Conservation (phyloP, 148 eudicot species). For the Rhododendron griersonianum region DNA sequence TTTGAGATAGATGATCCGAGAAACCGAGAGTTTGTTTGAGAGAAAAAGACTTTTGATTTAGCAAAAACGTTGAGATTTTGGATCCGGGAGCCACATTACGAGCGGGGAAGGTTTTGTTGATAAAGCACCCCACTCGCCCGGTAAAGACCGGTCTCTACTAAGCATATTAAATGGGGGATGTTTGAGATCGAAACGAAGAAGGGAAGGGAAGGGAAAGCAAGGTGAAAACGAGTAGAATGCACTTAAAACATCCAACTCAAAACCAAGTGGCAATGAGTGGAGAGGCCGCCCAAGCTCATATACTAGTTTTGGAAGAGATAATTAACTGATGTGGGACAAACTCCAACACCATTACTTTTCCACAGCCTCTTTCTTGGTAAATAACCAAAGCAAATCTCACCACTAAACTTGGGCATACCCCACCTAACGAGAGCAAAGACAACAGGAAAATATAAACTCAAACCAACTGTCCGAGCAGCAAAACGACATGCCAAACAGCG, state of each 20-base stretch:
- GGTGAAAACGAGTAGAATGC: not conserved
- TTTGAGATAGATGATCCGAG: too few relatives aligned
- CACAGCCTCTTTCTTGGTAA: not conserved
- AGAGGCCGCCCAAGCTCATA: not conserved
- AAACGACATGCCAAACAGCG: not conserved
- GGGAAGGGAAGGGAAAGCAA: not conserved
- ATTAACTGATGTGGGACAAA: not conserved
- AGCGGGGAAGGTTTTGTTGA: too few relatives aligned
- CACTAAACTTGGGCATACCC: not conserved
- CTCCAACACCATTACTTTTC: not conserved
- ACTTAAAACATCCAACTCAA: too few relatives aligned
- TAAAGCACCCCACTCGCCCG: too few relatives aligned
- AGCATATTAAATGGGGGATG: too few relatives aligned
- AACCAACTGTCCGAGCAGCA: not conserved
- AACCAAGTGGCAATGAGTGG: too few relatives aligned
- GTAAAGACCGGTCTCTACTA: too few relatives aligned
- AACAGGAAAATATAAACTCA: not conserved
- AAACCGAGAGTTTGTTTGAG: too few relatives aligned
- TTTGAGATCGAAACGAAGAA: not conserved
- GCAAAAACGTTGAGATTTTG: too few relatives aligned
- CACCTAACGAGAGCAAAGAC: not conserved
- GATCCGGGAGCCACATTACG: too few relatives aligned
- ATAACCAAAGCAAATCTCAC: not conserved
- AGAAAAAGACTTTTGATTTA: too few relatives aligned
- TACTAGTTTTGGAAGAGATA: too few relatives aligned